These are phyloP conservation scores for Rheum nobile DNA, from an alignment of 148 eudicot species.

Conservation along the genomic window DNA sequence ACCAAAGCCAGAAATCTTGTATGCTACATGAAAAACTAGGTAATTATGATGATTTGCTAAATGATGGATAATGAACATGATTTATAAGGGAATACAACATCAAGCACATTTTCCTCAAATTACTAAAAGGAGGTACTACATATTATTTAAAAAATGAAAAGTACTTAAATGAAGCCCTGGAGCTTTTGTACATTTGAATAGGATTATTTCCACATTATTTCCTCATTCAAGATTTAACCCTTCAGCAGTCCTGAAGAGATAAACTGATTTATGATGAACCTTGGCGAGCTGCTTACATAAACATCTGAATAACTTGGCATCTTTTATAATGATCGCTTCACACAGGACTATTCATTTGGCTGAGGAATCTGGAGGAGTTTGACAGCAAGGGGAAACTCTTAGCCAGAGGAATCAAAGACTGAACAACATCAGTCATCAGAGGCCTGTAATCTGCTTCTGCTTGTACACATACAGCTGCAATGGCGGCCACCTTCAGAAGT, in stretches of 20 bases:
- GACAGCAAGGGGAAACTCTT: slow-evolving; percentile 35
- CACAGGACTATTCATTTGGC: slow-evolving; percentile 32
- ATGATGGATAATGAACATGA: not conserved
- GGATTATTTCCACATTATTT: no score
- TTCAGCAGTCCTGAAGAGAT: not conserved
- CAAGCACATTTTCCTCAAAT: not conserved
- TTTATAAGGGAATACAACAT: not conserved
- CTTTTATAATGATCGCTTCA: not conserved
- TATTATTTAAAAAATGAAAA: not conserved
- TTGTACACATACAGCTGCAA: slow-evolving; percentile 84
- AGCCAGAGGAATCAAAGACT: slow-evolving; percentile 64
- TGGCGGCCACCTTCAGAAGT: slow-evolving; percentile 58
- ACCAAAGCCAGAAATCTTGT: not conserved
- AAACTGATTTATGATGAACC: not conserved
- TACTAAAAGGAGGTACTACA: not conserved
- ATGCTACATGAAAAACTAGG: not conserved
- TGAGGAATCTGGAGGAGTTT: slow-evolving; percentile 36
- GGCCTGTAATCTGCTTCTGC: slow-evolving; percentile 83
- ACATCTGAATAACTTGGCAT: not conserved
- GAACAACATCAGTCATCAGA: slow-evolving; percentile 78
- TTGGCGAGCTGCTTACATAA: not conserved
- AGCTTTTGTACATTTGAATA: not conserved
- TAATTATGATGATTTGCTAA: not conserved
- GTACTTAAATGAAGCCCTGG: not conserved
- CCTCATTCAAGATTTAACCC: not conserved